These are phyloP conservation scores for Trametes cinnabarina DNA, from an alignment of 768 basidiomycete genomes.

Conservation along the genomic window DNA sequence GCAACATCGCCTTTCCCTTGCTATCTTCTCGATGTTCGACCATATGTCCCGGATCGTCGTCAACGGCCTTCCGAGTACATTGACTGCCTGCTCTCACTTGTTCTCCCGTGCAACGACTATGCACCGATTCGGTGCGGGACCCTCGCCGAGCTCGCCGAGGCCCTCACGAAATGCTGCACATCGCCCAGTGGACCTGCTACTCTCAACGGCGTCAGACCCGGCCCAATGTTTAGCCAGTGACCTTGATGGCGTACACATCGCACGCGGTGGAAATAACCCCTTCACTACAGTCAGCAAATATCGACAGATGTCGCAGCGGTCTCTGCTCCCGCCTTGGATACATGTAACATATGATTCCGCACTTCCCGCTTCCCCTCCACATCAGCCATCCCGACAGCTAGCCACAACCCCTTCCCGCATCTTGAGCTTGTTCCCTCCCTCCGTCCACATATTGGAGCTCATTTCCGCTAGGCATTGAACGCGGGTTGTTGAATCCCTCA, in stretches of 20 bases:
- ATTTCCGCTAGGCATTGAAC: slow-evolving; percentile 6
- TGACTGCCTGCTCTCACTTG: neutral
- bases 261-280: neutral
- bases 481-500: neutral
- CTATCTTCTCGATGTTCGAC: neutral
- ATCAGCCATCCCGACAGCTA: neutral
- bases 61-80: neutral
- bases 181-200: too few species aligned
- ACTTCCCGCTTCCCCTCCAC: neutral
- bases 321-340: neutral
- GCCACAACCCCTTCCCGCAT: too few species aligned
- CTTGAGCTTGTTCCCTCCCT: too few species aligned
- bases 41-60: slow-evolving; percentile 6
- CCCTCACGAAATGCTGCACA: neutral
- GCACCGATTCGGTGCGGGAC: neutral
- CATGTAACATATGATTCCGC: slow-evolving; percentile 11
- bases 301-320: neutral
- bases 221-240: neutral
- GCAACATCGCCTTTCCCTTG: neutral
- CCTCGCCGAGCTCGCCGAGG: slow-evolving; percentile 7
- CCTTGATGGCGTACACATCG: neutral
- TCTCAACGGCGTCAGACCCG: too few species aligned
- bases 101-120: neutral
- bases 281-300: neutral
- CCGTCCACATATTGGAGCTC: neutral